A percentile compares a stretch with the other conserved stretches of the same genome.
These are phyloP conservation scores for Sporothrix mexicana DNA, from an alignment of 2,329 filamentous ascomycete genomes.

Conservation along the genomic window DNA sequence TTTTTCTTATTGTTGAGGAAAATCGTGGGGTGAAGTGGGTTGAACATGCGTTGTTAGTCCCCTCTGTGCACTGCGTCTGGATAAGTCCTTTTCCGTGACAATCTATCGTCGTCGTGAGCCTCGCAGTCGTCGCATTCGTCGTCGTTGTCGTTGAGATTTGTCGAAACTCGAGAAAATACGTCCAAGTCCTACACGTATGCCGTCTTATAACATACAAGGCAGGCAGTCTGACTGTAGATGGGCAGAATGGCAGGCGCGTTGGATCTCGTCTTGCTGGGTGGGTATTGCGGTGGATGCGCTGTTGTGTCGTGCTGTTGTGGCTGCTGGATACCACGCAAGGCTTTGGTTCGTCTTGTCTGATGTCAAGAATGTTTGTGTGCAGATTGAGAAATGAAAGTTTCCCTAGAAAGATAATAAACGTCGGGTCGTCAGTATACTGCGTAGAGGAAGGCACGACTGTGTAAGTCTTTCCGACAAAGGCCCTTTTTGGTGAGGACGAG, in stretches of 20 bases:
- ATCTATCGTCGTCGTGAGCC: background rate
- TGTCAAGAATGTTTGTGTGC: slow-evolving; percentile 8
- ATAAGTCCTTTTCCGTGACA: slow-evolving; percentile 6
- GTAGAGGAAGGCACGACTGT: slow-evolving; percentile 2
- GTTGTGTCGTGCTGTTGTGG: background rate
- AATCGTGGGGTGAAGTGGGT: background rate
- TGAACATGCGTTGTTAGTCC: background rate
- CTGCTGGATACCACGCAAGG: slow-evolving; percentile 8
- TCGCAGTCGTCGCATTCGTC: background rate
- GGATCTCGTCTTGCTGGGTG: background rate
- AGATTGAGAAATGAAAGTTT: background rate
- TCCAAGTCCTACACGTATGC: background rate
- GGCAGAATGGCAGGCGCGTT: background rate
- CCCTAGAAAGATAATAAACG: no score
- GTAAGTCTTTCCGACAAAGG: background rate
- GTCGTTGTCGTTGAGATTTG: background rate
- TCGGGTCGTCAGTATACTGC: no score
- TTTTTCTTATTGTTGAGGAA: no score
- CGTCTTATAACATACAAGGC: slow-evolving; percentile 5
- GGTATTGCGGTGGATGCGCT: background rate
- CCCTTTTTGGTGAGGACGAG: slow-evolving; percentile 5
- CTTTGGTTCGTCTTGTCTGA: background rate
- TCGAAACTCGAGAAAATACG: background rate
- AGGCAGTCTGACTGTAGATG: no score
- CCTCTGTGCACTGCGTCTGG: background rate